A percentile compares a stretch with the other conserved stretches of the same genome.
Evolutionary conservation across 2,329 filamentous ascomycete genomes (phyloP).

Genomic region (Dissoconium aciculare): DNA sequence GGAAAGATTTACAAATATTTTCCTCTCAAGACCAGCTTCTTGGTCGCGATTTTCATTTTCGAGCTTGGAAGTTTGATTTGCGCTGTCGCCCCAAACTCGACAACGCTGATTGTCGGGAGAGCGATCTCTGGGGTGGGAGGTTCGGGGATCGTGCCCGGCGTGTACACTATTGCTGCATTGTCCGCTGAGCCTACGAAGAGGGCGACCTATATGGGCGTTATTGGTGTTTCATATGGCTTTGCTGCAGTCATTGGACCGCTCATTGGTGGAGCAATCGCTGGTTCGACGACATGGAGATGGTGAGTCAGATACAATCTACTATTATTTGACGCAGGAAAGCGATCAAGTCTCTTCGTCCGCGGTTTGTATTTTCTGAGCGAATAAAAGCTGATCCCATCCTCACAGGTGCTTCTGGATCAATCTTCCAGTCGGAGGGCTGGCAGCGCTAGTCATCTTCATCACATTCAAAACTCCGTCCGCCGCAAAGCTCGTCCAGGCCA

Average conservation of each 20-base stretch:
- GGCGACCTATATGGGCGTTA: slow-evolving; percentile 27
- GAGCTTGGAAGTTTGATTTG: slow-evolving; percentile 40
- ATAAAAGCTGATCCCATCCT: slow-evolving; percentile 9
- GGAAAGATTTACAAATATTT: slow-evolving; percentile 35
- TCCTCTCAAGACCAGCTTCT: slow-evolving; percentile 32
- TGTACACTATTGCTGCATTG: slow-evolving; percentile 35
- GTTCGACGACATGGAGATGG: slow-evolving; percentile 26
- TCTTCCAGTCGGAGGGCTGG: slow-evolving; percentile 29
- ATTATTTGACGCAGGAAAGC: background rate
- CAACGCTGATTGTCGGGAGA: slow-evolving; percentile 37
- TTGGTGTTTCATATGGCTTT: slow-evolving; percentile 27
- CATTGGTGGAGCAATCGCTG: slow-evolving; percentile 29
- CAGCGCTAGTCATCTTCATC: slow-evolving; percentile 20
- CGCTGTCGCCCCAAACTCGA: slow-evolving; percentile 35
- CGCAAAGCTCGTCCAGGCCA: slow-evolving; percentile 15
- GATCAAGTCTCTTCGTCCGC: no score
- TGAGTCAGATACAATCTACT: no score
- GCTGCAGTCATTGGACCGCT: slow-evolving; percentile 28
- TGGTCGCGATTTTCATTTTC: slow-evolving; percentile 34
- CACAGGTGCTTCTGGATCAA: slow-evolving; percentile 28
- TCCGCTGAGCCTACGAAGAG: slow-evolving; percentile 31
- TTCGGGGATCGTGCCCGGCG: slow-evolving; percentile 39
- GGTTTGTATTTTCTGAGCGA: no score
- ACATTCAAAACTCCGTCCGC: slow-evolving; percentile 20
- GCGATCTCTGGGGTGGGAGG: slow-evolving; percentile 37